Evolutionary conservation across 805 yeast genomes (phyloP).

Genomic region (Yarrowia keelungensis): DNA sequence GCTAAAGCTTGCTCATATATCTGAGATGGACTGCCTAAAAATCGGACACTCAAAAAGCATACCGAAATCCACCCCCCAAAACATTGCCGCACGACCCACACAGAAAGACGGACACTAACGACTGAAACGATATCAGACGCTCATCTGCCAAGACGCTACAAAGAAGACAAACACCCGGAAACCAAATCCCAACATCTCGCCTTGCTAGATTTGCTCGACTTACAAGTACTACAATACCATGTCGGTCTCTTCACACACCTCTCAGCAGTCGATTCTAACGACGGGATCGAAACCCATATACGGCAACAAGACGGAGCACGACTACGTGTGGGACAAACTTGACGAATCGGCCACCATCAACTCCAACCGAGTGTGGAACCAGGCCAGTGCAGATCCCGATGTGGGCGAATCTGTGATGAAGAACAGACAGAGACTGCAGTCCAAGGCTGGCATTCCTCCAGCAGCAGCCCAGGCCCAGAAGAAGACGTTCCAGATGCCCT

Average conservation of each 20-base stretch:
- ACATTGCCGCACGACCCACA: not conserved
- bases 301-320: constrained; percentile 34
- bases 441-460: constrained; percentile 1
- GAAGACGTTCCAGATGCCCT: constrained; percentile 28
- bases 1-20: constrained; percentile 22
- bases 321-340: constrained; percentile 36
- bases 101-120: not conserved
- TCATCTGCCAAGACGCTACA: too few relatives aligned
- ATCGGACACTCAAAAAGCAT: not conserved
- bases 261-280: constrained; percentile 21
- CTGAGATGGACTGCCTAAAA: not conserved
- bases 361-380: constrained; percentile 37
- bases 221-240: not conserved
- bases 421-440: constrained; percentile 19
- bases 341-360: constrained; percentile 26
- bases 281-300: constrained; percentile 23
- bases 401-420: constrained; percentile 19
- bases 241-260: constrained; percentile 26
- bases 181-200: too few relatives aligned
- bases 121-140: not conserved
- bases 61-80: not conserved
- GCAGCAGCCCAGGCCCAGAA: not conserved
- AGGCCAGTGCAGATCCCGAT: constrained; percentile 17
- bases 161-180: too few relatives aligned
- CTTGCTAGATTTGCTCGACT: too few relatives aligned